These are phyloP conservation scores for Cystofilobasidium bisporidii DNA, from an alignment of 768 basidiomycete genomes.

Conservation along the genomic window DNA sequence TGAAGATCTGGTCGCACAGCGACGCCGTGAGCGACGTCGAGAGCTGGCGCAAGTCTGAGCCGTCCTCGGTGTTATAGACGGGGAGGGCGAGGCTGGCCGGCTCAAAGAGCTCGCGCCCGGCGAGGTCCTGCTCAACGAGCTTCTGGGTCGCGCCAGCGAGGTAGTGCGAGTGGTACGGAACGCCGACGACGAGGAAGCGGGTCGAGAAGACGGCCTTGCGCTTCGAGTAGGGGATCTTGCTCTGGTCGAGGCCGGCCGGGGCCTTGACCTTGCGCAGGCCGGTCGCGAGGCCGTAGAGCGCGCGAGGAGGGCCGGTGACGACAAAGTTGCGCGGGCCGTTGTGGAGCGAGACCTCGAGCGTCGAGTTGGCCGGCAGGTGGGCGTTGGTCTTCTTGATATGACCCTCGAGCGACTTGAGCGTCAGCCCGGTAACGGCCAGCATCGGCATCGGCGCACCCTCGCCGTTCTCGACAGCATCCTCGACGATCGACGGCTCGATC, in stretches of 20 bases:
- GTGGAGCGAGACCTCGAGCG: constrained; percentile 75
- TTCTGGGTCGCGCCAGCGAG: constrained; percentile 64
- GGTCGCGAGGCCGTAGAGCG: constrained; percentile 89
- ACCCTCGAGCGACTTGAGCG: constrained; percentile 57
- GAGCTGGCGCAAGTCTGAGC: constrained; percentile 66
- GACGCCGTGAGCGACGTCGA: constrained; percentile 70
- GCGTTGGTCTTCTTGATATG: constrained; percentile 81
- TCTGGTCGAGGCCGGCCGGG: constrained; percentile 76
- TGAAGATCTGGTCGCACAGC: constrained; percentile 88
- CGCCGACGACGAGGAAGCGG: constrained; percentile 88
- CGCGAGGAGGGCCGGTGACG: constrained; percentile 79
- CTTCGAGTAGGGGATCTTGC: constrained; percentile 74
- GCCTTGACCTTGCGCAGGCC: constrained; percentile 83
- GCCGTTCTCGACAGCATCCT: constrained; percentile 80
- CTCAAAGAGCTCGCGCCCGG: constrained; percentile 50
- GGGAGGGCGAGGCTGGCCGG: constrained; percentile 59
- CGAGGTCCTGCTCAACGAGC: constrained; percentile 64
- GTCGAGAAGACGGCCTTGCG: constrained; percentile 85
- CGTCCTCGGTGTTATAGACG: constrained; percentile 87
- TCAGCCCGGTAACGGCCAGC: constrained; percentile 78
- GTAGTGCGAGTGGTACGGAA: constrained; percentile 91
- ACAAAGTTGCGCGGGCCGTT: constrained; percentile 88
- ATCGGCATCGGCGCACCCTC: constrained; percentile 91
- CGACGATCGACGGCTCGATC: constrained; percentile 74
- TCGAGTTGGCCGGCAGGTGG: constrained; percentile 65